Conservation (phyloP, 2,329 filamentous ascomycete species). For the Balansia obtecta region DNA sequence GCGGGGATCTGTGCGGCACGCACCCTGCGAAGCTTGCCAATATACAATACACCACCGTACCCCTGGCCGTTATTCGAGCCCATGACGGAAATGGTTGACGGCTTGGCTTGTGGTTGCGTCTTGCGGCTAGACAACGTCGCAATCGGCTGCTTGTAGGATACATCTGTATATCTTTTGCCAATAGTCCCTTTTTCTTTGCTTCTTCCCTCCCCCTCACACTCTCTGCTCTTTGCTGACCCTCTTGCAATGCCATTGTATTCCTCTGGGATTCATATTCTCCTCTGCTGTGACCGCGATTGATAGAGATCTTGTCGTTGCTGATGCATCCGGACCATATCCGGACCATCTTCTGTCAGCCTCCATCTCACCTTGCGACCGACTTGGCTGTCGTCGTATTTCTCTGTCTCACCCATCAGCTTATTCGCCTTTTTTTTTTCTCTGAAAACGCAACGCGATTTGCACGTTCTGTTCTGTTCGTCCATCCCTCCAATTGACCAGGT, state of each 20-base stretch:
- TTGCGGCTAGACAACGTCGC: background rate
- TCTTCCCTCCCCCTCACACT: background rate
- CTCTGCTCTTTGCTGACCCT: too few relatives aligned
- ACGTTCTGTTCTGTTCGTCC: background rate
- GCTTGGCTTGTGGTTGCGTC: background rate
- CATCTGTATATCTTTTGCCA: background rate
- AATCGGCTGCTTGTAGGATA: background rate
- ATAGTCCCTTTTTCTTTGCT: background rate
- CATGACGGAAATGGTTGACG: background rate
- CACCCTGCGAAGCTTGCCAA: too few relatives aligned
- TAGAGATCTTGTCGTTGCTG: background rate
- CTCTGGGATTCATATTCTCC: background rate
- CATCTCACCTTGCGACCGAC: background rate
- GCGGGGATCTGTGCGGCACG: too few relatives aligned
- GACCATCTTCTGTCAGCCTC: background rate
- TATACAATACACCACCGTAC: too few relatives aligned
- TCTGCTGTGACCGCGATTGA: background rate
- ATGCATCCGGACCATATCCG: conserved; percentile 3
- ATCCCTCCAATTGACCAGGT: background rate
- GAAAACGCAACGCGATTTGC: background rate
- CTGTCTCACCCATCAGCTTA: background rate
- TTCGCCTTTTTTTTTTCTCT: background rate
- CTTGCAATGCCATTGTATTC: background rate
- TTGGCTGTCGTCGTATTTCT: background rate
- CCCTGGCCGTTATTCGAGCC: background rate